Evolutionary conservation across 2,329 filamentous ascomycete species (phyloP), one percentile per base, ranked within the genome.

Genomic region (Diaporthe nobilis): DNA sequence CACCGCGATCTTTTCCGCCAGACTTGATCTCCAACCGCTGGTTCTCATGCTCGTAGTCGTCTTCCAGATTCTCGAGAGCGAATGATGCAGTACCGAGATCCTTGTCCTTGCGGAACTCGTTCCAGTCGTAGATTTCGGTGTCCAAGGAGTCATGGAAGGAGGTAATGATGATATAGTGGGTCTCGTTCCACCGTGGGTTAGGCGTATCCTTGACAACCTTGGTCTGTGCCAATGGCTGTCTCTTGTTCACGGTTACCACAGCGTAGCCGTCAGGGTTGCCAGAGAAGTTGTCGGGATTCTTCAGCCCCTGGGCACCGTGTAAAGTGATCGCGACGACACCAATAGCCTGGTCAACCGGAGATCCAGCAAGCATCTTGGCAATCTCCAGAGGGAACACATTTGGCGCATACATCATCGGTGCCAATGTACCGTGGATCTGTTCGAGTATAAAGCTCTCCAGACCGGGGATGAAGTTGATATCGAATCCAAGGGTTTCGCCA

Each of bases 321-420:
- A 99, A 90, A 9, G 95, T 98, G 77, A 99, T 88, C 34, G 96
- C 96, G 72, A 99, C 85, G 12, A 99, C 96, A 83, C 97, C 97
- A 81, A 99, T 95, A 15, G 97, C 97, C 85, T 98, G 95, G 83
- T 99, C 97, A 70, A 99, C 94, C 0, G 97, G 92, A 75, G 94
- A 96, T 76, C 97, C 97, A 58, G 96, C 94, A 78, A 99, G 89
- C 95, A 99, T 97, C 89, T 99, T 98, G 80, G 97, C 97, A 74
- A 99, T 95, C 82, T 99, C 97, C 79, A 99, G 97, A 22, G 97
- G 97, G 88, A 99, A 99, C 68, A 98, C 95, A 80, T 99, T 98
- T 12, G 97, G 97, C 51, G 92, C 93, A 82, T 99, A 99, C 95
- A 99, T 98, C 94, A 99, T 98, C 0, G 97, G 97, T 2, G 92